Evolutionary conservation across 352 stramenopile genomes (phyloP).

Genomic region (Halophytophthora polymorphica): DNA sequence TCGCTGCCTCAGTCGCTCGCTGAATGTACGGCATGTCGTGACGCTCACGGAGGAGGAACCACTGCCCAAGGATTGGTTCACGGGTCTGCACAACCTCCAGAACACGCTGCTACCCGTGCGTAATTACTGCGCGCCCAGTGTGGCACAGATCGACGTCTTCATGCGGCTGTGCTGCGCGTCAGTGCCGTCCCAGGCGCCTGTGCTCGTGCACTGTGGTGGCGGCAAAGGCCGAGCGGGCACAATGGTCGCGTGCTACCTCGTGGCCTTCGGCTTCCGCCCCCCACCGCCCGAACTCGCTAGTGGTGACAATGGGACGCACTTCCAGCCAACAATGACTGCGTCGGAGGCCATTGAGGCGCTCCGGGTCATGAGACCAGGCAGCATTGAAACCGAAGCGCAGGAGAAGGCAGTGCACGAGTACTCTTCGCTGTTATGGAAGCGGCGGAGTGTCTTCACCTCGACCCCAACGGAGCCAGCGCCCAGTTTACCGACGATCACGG

Average conservation of each 20-base stretch:
- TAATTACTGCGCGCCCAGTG: slow-evolving; percentile 55
- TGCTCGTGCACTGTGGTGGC: slow-evolving; percentile 65
- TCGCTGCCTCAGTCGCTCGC: slow-evolving; percentile 20
- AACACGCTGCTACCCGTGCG: slow-evolving; percentile 47
- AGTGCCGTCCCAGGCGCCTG: slow-evolving; percentile 9
- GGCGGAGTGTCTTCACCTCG: slow-evolving; percentile 29
- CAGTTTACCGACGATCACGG: slow-evolving; percentile 33
- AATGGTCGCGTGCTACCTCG: slow-evolving; percentile 66
- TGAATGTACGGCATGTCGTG: slow-evolving; percentile 33
- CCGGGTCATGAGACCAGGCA: slow-evolving; percentile 43
- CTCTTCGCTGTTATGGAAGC: slow-evolving; percentile 59
- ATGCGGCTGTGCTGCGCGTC: slow-evolving; percentile 33
- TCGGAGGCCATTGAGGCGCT: slow-evolving; percentile 39
- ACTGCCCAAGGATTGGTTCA: slow-evolving; percentile 29
- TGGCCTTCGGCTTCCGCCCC: slow-evolving; percentile 50
- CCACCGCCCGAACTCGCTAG: slow-evolving; percentile 12
- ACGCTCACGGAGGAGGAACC: slow-evolving; percentile 40
- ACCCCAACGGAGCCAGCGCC: slow-evolving; percentile 23
- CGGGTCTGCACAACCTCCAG: slow-evolving; percentile 13
- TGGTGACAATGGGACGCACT: slow-evolving; percentile 10
- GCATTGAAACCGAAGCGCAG: slow-evolving; percentile 56
- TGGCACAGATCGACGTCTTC: slow-evolving; percentile 62
- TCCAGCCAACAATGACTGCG: slow-evolving; percentile 42
- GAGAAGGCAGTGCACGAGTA: slow-evolving; percentile 42
- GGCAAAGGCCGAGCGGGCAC: slow-evolving; percentile 60